Evolutionary conservation across 148 eudicot genomes (phyloP), one percentile per base, ranked within the genome.

Genomic region (Rhododendron ovatum): DNA sequence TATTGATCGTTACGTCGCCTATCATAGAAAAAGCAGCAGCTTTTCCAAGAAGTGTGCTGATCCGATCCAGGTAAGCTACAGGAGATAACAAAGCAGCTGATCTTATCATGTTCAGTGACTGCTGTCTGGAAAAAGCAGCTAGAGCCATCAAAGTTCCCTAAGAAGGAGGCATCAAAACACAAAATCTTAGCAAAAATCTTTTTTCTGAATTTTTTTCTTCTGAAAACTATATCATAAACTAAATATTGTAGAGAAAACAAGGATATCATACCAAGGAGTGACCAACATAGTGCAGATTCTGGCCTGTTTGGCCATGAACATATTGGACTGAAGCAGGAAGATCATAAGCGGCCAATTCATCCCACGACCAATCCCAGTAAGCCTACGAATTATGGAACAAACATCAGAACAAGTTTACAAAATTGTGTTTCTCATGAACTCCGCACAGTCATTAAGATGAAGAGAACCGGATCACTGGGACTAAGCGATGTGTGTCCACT

Each of bases 311-410:
- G 48, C 83, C 86, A 75, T 89, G 48, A 28, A 95, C 92, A 65
- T 87, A 91, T 9, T 89, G 84, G 88, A 91, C 86, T 6, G 88
- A 69, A 15, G 98, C 91, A 1, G 96, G 95, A 78, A 95, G 85
- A 81, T 95, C 98, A 78, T 91, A 87, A 11, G 93, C 88, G 0
- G 85, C 94, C 82, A 95, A 74, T 82, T 95, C 98, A 74, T 95
- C 98, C 96, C 95, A 95, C 15, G 96, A 90, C 98, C 98, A 95
- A 77, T 95, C 86, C 98, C 94, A 95, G 86, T 91, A 95, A 18
- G 89, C 94, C 98, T 95, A 59, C 12, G 20, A 82, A 13, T 45
- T 5, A 20, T 3, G 43, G 15, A n/a, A 28, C 26, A n/a, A 12
- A 35, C 10, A 80, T 37, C 15, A 82, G 3, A 82, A 81, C 17